A percentile compares a stretch with the other conserved stretches of the same genome.
phyloP scores from a whole-genome alignment of 495 filamentous ascomycete genomes.

The Rhypophila decipiens region DNA sequence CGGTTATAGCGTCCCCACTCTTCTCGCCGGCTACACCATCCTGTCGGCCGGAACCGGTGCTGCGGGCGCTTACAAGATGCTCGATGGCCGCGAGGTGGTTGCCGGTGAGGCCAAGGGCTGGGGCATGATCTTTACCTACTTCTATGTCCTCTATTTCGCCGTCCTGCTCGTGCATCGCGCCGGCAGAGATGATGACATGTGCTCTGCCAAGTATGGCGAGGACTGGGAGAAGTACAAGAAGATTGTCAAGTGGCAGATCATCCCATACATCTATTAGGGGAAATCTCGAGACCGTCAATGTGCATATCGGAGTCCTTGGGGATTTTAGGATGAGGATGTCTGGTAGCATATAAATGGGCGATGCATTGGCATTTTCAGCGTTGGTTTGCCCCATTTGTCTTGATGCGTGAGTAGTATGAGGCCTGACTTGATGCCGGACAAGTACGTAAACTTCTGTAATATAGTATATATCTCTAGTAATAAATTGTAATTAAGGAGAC shows the following conservation, averaged over 20 bases:
- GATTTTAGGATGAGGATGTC: no score
- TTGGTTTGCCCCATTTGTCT: no score
- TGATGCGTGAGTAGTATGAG: no score
- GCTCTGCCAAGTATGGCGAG: slow-evolving; percentile 81
- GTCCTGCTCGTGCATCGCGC: slow-evolving; percentile 87
- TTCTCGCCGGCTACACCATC: slow-evolving; percentile 71
- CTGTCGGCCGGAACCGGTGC: slow-evolving; percentile 41
- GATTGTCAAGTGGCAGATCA: slow-evolving; percentile 74
- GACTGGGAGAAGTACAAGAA: slow-evolving; percentile 90
- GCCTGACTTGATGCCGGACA: no score
- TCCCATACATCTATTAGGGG: slow-evolving; percentile 73
- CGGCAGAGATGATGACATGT: slow-evolving; percentile 87
- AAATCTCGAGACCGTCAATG: no score
- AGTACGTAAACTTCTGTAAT: no score
- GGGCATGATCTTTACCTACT: slow-evolving; percentile 88
- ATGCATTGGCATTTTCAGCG: no score
- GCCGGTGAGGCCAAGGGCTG: slow-evolving; percentile 69
- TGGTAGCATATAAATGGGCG: no score
- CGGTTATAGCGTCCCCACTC: slow-evolving; percentile 87
- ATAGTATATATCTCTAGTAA: no score
- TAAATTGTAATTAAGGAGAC: no score
- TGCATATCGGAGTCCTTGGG: no score
- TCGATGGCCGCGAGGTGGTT: slow-evolving; percentile 55
- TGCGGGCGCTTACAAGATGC: slow-evolving; percentile 46
- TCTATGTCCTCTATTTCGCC: slow-evolving; percentile 91